These are phyloP conservation scores for Dryas integrifolia DNA, from an alignment of 331 rosid species.

Conservation along the genomic window DNA sequence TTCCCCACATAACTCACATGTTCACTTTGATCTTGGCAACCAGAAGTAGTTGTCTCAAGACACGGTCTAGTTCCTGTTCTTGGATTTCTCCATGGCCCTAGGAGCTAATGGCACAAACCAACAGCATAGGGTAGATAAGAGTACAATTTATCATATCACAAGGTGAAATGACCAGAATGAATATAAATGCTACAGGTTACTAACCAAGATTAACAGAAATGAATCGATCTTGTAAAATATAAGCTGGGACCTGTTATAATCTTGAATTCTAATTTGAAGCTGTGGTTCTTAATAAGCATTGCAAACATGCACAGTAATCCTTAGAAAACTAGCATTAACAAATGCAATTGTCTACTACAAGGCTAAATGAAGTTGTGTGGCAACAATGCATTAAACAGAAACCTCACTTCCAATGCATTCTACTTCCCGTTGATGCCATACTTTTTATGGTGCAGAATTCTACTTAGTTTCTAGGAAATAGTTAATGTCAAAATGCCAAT, in stretches of 20 bases:
- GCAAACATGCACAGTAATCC: not conserved
- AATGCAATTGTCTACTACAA: not conserved
- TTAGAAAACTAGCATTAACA: not conserved
- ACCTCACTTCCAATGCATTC: not conserved
- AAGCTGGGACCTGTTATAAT: not conserved
- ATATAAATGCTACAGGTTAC: not conserved
- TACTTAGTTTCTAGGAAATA: not conserved
- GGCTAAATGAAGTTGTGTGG: not conserved
- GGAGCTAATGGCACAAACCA: conserved; percentile 56
- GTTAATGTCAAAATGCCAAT: not conserved
- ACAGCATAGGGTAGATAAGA: not conserved
- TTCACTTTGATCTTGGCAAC: conserved; percentile 24
- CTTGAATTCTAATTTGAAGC: not conserved
- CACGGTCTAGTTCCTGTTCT: conserved; percentile 48
- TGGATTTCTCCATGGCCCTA: conserved; percentile 79
- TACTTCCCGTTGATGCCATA: not conserved
- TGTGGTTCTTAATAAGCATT: not conserved
- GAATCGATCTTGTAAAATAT: not conserved
- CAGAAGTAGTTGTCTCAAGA: conserved; percentile 34
- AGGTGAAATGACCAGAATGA: conserved; percentile 1
- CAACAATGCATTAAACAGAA: conserved; percentile 1
- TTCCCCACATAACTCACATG: conserved; percentile 16
- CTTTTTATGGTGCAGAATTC: not conserved
- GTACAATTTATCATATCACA: not conserved
- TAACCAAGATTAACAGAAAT: not conserved